A percentile compares a stretch with the other conserved stretches of the same genome.
Evolutionary conservation across 1,139 yeast species (phyloP).

Genomic region (Yamadazyma diospyri): DNA sequence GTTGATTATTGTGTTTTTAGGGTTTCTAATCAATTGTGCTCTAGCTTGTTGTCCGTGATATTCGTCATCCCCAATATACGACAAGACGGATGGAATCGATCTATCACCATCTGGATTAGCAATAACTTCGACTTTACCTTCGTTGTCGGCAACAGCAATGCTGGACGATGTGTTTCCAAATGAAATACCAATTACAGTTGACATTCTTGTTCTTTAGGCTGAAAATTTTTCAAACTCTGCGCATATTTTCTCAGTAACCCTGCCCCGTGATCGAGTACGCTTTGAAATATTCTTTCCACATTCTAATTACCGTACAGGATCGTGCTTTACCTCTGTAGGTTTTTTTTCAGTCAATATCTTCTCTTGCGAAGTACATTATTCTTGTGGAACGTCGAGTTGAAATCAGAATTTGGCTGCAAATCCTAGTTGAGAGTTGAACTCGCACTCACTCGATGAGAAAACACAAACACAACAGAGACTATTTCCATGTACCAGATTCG

Average conservation of each 20-base stretch:
- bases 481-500: too few species aligned
- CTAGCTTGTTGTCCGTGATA: conserved; percentile 97
- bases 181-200: conserved; percentile 84
- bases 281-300: too few species aligned
- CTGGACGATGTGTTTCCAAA: conserved; percentile 97
- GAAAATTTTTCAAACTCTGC: conserved; percentile 9
- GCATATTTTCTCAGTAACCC: too few species aligned
- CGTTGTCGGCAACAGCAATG: conserved; percentile 83
- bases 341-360: too few species aligned
- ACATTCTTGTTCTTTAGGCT: conserved; percentile 16
- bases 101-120: conserved; percentile 99
- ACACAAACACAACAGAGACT: too few species aligned
- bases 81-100: conserved; percentile 86
- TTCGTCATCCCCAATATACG: conserved; percentile 92
- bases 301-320: too few species aligned
- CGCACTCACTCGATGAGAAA: too few species aligned
- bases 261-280: too few species aligned
- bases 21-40: conserved; percentile 88
- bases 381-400: too few species aligned
- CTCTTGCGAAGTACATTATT: too few species aligned
- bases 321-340: too few species aligned
- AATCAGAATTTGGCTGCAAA: too few species aligned
- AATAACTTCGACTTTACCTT: conserved; percentile 92
- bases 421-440: conserved; percentile 1
- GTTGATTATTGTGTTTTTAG: conserved; percentile 80